Evolutionary conservation across 495 filamentous ascomycete genomes (phyloP).

Genomic region (Aspergillus bridgeri): DNA sequence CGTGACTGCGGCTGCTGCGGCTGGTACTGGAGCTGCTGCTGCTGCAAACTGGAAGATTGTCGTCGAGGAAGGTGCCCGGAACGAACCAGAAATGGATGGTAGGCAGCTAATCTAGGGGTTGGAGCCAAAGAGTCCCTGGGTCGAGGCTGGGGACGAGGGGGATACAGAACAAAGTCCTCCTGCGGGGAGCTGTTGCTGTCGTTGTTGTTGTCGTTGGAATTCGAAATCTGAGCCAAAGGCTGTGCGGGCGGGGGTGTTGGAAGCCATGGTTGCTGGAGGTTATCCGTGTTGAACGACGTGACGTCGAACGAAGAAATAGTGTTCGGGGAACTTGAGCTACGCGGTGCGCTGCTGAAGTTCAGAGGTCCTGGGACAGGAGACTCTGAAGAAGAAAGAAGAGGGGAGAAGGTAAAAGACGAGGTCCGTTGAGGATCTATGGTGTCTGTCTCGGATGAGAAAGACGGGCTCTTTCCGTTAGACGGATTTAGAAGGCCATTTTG

Average conservation of each 20-base stretch:
- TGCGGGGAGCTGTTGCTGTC: conserved; percentile 25
- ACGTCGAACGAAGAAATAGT: conserved; percentile 50
- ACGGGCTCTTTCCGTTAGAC: conserved; percentile 28
- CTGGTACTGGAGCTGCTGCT: conserved; percentile 8
- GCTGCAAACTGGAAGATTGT: conserved; percentile 35
- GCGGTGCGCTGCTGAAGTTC: conserved; percentile 53
- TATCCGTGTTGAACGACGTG: conserved; percentile 65
- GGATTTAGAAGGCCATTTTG: conserved; percentile 54
- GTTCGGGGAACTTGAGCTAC: conserved; percentile 51
- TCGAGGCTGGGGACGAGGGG: conserved; percentile 33
- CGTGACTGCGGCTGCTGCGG: conserved; percentile 29
- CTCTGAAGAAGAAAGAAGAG: conserved; percentile 40
- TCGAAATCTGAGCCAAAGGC: conserved; percentile 46
- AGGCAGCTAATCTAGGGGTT: conserved; percentile 38
- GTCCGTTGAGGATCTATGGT: conserved; percentile 46
- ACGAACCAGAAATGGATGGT: conserved; percentile 31
- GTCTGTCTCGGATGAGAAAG: conserved; percentile 48
- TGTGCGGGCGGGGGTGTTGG: conserved; percentile 48
- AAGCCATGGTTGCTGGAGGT: conserved; percentile 59
- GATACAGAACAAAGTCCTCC: conserved; percentile 50
- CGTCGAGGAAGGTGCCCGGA: conserved; percentile 32
- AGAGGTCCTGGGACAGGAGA: conserved; percentile 49
- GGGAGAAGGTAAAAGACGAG: conserved; percentile 33
- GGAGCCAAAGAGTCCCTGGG: conserved; percentile 34
- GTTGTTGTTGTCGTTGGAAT: conserved; percentile 42